Base-by-base conservation (phyloP, 2,329 filamentous ascomycete species). In the Colletotrichum zoysiae region DNA sequence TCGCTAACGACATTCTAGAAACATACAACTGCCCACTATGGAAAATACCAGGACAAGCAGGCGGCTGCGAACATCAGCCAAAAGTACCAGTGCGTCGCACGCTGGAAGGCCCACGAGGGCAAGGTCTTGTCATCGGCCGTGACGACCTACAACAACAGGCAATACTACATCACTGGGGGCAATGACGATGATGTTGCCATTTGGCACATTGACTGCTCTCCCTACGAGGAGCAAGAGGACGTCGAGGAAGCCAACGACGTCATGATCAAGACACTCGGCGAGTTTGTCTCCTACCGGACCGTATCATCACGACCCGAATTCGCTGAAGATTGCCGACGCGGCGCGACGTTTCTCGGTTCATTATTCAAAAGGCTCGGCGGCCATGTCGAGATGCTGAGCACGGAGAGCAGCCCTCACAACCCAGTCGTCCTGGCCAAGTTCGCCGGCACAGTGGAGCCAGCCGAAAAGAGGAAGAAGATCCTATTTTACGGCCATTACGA, bases 401-500 rank as follows among this genome's bases (percentile, higher is more conserved):
- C 94, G 0, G 89, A 92, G 44, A 90, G 93, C 76, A 86, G 88
- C 40, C 76, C 80, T 16, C 92, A 93, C 76, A 98, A 98, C 78
- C 96, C 96, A 0, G 92, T 99, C n/a, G 95, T 99, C 0, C 92
- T 93, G 75, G 96, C 96, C 51, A 93, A 92, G 71, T 99, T 99
- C 79, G 89, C 89, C 56, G 95, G 92, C 5, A 96, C 91, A 81
- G 90, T 87, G 72, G 87, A 90, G 14, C 88, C 90, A 1, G 84
- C 89, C 0, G 86, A 88, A 35, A 85, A 89, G 35, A 89, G 93
- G 23, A 97, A 96, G 82, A 95, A 94, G 40, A 93, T 98, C 11
- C 84, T 99, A 0, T 99, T 99, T 80, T 99, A 99, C 78, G 96
- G 97, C 0, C 96, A 99, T 80, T 99, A 99, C 84, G 96, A 99